Base-by-base conservation (phyloP, 495 filamentous ascomycete genomes). In the Penicillium paradoxum region DNA sequence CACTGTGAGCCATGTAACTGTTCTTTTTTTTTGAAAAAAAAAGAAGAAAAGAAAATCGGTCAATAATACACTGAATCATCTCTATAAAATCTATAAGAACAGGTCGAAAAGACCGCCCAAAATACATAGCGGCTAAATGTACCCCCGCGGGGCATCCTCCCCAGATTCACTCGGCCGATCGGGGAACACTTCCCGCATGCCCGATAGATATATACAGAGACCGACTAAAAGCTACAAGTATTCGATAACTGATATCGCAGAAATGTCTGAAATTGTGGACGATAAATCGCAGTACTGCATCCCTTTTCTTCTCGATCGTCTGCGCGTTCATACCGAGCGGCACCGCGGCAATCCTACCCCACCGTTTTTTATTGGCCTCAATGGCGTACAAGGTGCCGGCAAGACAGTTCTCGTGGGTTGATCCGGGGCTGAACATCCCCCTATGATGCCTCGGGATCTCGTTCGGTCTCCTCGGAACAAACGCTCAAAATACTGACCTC, bases 251-350 rank as follows among this genome's bases (percentile, higher is more conserved):
- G 43, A 29, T 33, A 50, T 27, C n/a, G 13, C 19, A 57, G 63
- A 30, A 30, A 75, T 80, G 75, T 57, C 74, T n/a, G 66, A 76
- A 39, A 81, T 89, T 51, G 70, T 89, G 57, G 88, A 92, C 73
- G 91, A 93, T 77, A 95, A 91, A 67, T 90, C 87, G n/a, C 81
- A 84, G 17, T 75, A 88, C 73, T 91, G 89, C 76, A 84, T 92
- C 53, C 86, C 89, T 13, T 96, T 95, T 68, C 85, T 96, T 53
- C 76, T 95, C 13, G 76, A 82, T 27, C 82, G 75, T 2, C 73
- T 95, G 45, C 69, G 71, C 22, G 56, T 65, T 21, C 81, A 91
- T 67, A 64, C 62, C 34, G 60, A 58, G 40, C 65, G 64, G 43
- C 60, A 70, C 54, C 59, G 67, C 22, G 58, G 63, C 43, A 67